Evolutionary conservation across 805 yeast genomes (phyloP).

Genomic region (Candida koratica): DNA sequence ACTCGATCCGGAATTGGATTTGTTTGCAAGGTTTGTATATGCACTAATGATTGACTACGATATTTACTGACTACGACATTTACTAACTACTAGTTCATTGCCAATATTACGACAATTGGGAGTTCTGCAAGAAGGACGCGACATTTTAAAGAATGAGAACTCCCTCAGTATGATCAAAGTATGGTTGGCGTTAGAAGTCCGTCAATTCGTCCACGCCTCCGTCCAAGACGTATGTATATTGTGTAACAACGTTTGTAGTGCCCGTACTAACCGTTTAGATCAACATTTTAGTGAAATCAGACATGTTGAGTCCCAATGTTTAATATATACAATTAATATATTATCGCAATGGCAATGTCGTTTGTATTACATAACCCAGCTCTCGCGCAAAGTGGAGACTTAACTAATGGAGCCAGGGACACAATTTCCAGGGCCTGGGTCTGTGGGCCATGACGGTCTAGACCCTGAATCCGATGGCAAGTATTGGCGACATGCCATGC

Average conservation of each 20-base stretch:
- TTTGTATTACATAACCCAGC: too few species aligned
- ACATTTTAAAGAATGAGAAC: slow-evolving; percentile 52
- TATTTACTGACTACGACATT: too few species aligned
- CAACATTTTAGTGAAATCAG: slow-evolving; percentile 42
- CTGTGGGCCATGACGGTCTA: background rate
- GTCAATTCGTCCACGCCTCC: slow-evolving; percentile 81
- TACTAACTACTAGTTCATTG: slow-evolving; percentile 53
- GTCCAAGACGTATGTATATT: slow-evolving; percentile 63
- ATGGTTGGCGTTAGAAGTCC: slow-evolving; percentile 85
- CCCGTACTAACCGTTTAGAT: slow-evolving; percentile 29
- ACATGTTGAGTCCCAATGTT: slow-evolving; percentile 44
- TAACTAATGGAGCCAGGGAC: too few species aligned
- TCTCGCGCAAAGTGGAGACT: too few species aligned
- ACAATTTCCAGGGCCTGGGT: background rate
- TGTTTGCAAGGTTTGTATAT: slow-evolving; percentile 91
- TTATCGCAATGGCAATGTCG: too few species aligned
- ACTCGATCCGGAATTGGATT: slow-evolving; percentile 86
- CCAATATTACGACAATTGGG: slow-evolving; percentile 85
- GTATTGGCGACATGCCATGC: slow-evolving; percentile 29
- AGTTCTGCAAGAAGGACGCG: slow-evolving; percentile 58
- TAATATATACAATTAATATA: too few species aligned
- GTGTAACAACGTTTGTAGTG: background rate
- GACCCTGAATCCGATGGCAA: background rate
- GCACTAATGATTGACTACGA: slow-evolving; percentile 40
- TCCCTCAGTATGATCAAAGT: slow-evolving; percentile 81